Evolutionary conservation across 1,284 basidiomycete genomes (phyloP), one percentile per base, ranked within the genome.

Genomic region (Rhodotorula sp.): DNA sequence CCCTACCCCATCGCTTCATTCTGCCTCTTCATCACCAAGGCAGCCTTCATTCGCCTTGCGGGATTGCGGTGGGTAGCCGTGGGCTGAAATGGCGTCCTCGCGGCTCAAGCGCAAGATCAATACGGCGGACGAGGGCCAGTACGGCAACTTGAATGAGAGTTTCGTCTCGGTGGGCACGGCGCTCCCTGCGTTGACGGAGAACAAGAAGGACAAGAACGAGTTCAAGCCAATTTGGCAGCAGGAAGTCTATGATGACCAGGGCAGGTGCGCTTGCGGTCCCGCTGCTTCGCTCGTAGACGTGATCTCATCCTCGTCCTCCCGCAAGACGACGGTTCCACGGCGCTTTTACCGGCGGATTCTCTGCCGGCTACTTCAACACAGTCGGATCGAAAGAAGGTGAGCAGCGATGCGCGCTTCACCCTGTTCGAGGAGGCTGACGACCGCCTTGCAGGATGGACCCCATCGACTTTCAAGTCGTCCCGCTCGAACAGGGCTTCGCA

Each of bases 141-240:
- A 87, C 77, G 82, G 82, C 27, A 89, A 86, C 77, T 86, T 90
- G 17, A 91, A 87, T 67, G 92, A 95, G 81, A 90, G 88, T 64
- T 96, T 96, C 80, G 73, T 76, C 55, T 55, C 68, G 44, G 44
- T 74, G 74, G 75, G 68, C 46, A 71, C 70, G 30, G 46, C 62
- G 15, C 58, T 76, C 92, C 91, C 92, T 93, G 79, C 95, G 92
- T 11, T 98, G 92, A 30, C 92, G 92, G 11, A 82, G 96, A 1
- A 94, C 94, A 70, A 70, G 56, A 55, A 87, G 48, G 95, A 98
- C 79, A 88, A 86, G 20, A 90, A 91, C 74, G 95, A 98, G 79
- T 96, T 92, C 80, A 90, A 96, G 56, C 96, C 95, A 0, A 81
- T 95, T 62, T 99, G 96, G 96, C 92, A 99, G 79, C 95, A 78